These are phyloP conservation scores for Antitrichia curtipendula DNA, from an alignment of 225 moss, liverwort and hornwort species.

Conservation along the genomic window DNA sequence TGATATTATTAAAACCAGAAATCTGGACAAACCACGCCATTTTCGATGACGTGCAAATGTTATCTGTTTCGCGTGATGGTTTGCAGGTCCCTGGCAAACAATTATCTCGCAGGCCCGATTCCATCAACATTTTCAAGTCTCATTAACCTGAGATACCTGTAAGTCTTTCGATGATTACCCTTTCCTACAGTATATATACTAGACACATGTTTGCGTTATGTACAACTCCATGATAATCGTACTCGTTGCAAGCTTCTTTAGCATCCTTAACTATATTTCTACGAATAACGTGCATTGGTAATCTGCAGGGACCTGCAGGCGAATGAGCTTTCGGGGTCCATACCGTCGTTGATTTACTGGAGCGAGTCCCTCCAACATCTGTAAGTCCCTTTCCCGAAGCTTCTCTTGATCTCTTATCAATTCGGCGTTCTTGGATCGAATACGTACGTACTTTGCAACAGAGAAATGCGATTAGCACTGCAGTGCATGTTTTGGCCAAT, in stretches of 20 bases:
- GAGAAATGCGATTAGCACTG: not conserved
- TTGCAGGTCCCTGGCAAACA: slow-evolving; percentile 22
- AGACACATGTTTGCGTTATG: not conserved
- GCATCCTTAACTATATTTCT: not conserved
- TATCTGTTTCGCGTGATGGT: not conserved
- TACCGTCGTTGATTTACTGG: slow-evolving; percentile 43
- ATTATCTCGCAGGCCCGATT: slow-evolving; percentile 34
- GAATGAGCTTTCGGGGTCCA: slow-evolving; percentile 41
- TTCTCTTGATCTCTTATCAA: not conserved
- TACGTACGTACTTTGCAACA: not conserved
- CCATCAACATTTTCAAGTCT: slow-evolving; percentile 41
- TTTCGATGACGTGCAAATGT: not conserved
- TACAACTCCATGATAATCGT: not conserved
- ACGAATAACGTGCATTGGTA: not conserved
- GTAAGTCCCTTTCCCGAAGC: not conserved
- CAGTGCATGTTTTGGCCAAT: not conserved
- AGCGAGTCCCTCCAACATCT: slow-evolving; percentile 44
- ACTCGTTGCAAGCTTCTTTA: not conserved
- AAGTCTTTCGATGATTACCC: not conserved
- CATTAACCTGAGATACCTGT: slow-evolving; percentile 31
- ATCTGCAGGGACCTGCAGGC: slow-evolving; percentile 29
- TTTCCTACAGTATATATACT: not conserved
- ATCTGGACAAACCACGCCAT: not conserved
- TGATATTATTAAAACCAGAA: not conserved
- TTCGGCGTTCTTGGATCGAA: not conserved